phyloP scores from a whole-genome alignment of 2,329 filamentous ascomycete species.

The Colletotrichum musicola region DNA sequence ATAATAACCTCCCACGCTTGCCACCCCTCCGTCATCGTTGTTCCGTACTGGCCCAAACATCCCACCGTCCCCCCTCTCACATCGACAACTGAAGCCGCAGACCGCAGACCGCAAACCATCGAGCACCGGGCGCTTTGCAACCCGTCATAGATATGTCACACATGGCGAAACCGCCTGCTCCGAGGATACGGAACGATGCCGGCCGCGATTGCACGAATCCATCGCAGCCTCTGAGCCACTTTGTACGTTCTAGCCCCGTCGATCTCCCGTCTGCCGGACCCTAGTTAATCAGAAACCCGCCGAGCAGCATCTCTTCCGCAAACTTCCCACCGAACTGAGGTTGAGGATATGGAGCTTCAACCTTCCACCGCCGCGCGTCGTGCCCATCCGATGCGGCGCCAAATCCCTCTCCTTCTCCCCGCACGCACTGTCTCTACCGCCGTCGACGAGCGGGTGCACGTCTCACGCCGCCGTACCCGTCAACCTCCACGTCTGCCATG shows the following conservation, averaged over 20 bases:
- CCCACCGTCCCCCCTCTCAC: background rate
- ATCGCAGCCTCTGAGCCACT: conserved; percentile 25
- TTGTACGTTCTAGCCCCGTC: conserved; percentile 37
- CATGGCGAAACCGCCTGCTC: conserved; percentile 2
- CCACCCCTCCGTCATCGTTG: conserved; percentile 22
- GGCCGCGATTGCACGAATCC: conserved; percentile 6
- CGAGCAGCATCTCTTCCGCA: conserved; percentile 55
- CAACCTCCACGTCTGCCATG: conserved; percentile 60
- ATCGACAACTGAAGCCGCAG: conserved; percentile 1
- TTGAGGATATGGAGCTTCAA: conserved; percentile 62
- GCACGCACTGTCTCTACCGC: conserved; percentile 16
- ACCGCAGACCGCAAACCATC: background rate
- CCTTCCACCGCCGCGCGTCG: conserved; percentile 56
- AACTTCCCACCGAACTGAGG: conserved; percentile 60
- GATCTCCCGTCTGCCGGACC: conserved; percentile 25
- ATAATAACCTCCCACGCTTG: conserved; percentile 36
- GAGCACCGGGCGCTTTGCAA: background rate
- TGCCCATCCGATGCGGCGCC: conserved; percentile 57
- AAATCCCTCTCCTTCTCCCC: conserved; percentile 44
- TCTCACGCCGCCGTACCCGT: conserved; percentile 57
- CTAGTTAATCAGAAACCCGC: conserved; percentile 26
- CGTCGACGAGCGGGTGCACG: conserved; percentile 51
- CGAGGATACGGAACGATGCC: conserved; percentile 2
- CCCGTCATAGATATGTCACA: conserved; percentile 19
- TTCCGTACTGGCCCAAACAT: conserved; percentile 25